These are phyloP conservation scores for Rosa multiflora DNA, from an alignment of 306 rosid genomes.

Conservation along the genomic window DNA sequence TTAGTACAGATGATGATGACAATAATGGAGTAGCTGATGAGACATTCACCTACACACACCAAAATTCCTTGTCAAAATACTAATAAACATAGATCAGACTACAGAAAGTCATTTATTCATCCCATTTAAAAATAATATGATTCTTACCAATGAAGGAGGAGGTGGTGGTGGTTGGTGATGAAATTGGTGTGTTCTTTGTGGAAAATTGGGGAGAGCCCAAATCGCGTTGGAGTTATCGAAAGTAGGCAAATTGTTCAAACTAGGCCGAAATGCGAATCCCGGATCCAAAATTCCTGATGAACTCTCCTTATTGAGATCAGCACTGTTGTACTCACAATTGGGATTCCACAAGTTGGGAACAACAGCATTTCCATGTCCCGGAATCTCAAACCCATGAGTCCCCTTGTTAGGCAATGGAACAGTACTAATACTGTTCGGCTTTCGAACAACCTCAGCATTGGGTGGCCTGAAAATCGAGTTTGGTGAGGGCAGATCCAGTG, in stretches of 20 bases:
- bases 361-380: slow-evolving; percentile 25
- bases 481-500: slow-evolving; percentile 29
- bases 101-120: background rate
- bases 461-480: slow-evolving; percentile 36
- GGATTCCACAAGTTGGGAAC: slow-evolving; percentile 43
- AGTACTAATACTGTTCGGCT: slow-evolving; percentile 13
- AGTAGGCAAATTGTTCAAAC: slow-evolving; percentile 30
- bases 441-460: slow-evolving; percentile 29
- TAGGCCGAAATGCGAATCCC: slow-evolving; percentile 43
- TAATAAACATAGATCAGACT: slow-evolving; percentile 6
- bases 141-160: slow-evolving; percentile 50
- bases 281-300: slow-evolving; percentile 34
- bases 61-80: slow-evolving; percentile 9
- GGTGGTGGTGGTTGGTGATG: slow-evolving; percentile 28
- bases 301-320: slow-evolving; percentile 32
- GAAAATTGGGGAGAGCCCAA: slow-evolving; percentile 43
- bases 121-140: background rate
- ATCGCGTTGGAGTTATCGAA: slow-evolving; percentile 35
- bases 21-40: slow-evolving; percentile 47
- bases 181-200: slow-evolving; percentile 40
- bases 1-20: slow-evolving; percentile 41
- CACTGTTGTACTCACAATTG: slow-evolving; percentile 30
- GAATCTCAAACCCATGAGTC: slow-evolving; percentile 35
- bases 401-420: slow-evolving; percentile 28
- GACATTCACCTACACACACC: slow-evolving; percentile 55